These are phyloP conservation scores for Aspergillus bridgeri DNA, from an alignment of 495 filamentous ascomycete species.

Conservation along the genomic window DNA sequence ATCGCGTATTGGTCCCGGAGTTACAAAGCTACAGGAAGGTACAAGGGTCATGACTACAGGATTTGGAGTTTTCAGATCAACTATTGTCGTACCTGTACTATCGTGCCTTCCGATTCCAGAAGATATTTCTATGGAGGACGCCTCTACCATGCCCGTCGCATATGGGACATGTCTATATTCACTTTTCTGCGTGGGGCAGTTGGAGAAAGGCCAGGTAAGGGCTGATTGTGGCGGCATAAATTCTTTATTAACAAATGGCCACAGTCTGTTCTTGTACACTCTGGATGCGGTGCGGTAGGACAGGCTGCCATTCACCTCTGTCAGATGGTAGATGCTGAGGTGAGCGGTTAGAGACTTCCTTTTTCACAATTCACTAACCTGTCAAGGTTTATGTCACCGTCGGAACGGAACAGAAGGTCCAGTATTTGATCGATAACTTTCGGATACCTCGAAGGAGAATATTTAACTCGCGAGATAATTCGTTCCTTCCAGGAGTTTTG, in stretches of 20 bases:
- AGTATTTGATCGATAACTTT: conserved; percentile 31
- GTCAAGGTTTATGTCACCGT: conserved; percentile 48
- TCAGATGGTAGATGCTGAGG: conserved; percentile 10
- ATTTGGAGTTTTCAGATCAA: conserved; percentile 6
- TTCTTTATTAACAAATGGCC: too few species aligned
- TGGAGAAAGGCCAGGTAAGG: conserved; percentile 21
- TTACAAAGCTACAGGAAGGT: conserved; percentile 32
- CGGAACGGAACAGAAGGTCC: conserved; percentile 35
- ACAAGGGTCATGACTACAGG: conserved; percentile 31
- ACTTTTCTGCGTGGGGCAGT: conserved; percentile 13
- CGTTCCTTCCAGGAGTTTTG: conserved; percentile 42
- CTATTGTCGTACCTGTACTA: conserved; percentile 6
- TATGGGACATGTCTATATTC: conserved; percentile 29
- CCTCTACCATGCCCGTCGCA: conserved; percentile 21
- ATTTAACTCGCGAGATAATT: conserved; percentile 44
- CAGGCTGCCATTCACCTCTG: conserved; percentile 16
- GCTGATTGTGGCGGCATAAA: too few species aligned
- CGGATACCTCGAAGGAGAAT: conserved; percentile 41
- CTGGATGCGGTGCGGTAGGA: conserved; percentile 23
- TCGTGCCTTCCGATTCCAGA: conserved; percentile 25
- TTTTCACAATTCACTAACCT: too few species aligned
- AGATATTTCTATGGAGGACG: conserved; percentile 26
- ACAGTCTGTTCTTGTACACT: conserved; percentile 29
- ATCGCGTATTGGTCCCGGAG: conserved; percentile 32
- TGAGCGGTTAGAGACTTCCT: too few species aligned